These are phyloP conservation scores for Paraurostyla sp. DNA, from an alignment of 73 alveolate species.

Conservation along the genomic window DNA sequence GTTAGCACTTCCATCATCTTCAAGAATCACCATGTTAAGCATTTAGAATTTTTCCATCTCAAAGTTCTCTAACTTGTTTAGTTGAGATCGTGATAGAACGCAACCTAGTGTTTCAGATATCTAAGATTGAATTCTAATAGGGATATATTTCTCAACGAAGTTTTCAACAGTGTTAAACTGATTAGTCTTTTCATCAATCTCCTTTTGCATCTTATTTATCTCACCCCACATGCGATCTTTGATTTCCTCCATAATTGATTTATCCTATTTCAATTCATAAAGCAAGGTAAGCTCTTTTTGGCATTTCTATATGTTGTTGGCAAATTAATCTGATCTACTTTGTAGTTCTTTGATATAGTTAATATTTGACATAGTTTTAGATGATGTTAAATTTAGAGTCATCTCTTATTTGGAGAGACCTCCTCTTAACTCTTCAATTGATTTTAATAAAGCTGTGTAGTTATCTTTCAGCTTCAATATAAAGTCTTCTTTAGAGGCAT, in stretches of 20 bases:
- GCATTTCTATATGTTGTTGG: constrained; percentile 10
- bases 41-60: constrained; percentile 51
- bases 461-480: constrained; percentile 6
- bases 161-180: constrained; percentile 54
- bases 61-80: constrained; percentile 33
- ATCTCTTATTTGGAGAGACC: background rate
- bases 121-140: constrained; percentile 49
- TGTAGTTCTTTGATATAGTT: constrained; percentile 32
- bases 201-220: constrained; percentile 24
- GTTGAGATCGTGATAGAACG: background rate
- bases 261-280: constrained; percentile 41
- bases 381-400: background rate
- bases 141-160: constrained; percentile 60
- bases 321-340: constrained; percentile 42
- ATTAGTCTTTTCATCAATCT: constrained; percentile 57
- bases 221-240: constrained; percentile 33
- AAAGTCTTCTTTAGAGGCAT: constrained; percentile 24
- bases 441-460: background rate
- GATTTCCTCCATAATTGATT: constrained; percentile 53
- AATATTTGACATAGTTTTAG: background rate
- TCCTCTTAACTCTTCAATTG: background rate
- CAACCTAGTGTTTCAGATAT: constrained; percentile 49
- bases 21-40: constrained; percentile 40
- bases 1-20: constrained; percentile 60
- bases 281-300: constrained; percentile 25